A percentile compares a stretch with the other conserved stretches of the same genome.
phyloP scores from a whole-genome alignment of 257 asterid genomes.

The Nyctanthes arbortristis region DNA sequence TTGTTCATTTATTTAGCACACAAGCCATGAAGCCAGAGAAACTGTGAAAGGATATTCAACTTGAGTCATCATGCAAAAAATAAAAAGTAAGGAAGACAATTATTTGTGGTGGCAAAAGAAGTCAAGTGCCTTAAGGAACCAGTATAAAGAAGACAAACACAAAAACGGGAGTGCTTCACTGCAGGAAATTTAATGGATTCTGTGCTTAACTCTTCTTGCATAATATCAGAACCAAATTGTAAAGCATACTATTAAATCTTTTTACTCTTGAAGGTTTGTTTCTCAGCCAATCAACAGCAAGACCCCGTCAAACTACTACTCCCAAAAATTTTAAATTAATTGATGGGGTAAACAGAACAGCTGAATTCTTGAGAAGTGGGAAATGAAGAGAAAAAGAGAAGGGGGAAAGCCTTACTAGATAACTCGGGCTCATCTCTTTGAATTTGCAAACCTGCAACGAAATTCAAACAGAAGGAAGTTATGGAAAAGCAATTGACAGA shows the following conservation, averaged over 20 bases:
- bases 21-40: too few relatives aligned
- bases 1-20: conserved; percentile 4
- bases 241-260: neutral
- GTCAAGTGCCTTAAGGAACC: neutral
- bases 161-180: neutral
- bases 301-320: neutral
- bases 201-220: conserved; percentile 6
- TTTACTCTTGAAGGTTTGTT: neutral
- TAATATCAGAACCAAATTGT: conserved; percentile 7
- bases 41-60: neutral
- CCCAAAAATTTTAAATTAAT: too few relatives aligned
- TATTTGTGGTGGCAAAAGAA: neutral
- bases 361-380: too few relatives aligned
- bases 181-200: neutral
- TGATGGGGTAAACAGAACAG: neutral
- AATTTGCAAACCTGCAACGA: conserved; percentile 74
- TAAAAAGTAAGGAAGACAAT: too few relatives aligned
- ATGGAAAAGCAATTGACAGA: neutral
- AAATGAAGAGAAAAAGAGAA: too few relatives aligned
- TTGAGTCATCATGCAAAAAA: conserved; percentile 5
- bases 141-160: neutral
- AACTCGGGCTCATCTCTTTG: conserved; percentile 68
- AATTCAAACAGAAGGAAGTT: conserved; percentile 4
- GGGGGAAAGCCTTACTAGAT: conserved; percentile 51
- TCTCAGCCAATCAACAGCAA: conserved; percentile 2